Base-by-base conservation (phyloP, 352 stramenopile species). In the Globisporangium lucens region DNA sequence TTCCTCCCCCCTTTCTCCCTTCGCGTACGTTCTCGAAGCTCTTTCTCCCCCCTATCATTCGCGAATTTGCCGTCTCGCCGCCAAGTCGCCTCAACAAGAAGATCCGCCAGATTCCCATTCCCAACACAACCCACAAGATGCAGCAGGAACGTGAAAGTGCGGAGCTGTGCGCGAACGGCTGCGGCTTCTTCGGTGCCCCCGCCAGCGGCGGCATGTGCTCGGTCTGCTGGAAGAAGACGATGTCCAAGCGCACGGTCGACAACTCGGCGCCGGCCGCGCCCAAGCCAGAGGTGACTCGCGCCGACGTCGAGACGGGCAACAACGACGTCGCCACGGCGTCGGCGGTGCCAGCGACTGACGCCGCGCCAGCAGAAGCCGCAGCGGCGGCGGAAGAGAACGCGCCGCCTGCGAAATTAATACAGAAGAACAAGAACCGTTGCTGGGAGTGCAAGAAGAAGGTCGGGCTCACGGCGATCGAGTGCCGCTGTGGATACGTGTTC, bases 401-500 rank as follows among this genome's bases (percentile, higher is more conserved):
- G 0, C 58, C 72, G 12, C 66, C 75, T 4, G 75, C 76, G 22
- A 84, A 81, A 56, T 67, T 72, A 27, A 76, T 93, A 55, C 91
- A 97, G 79, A 97, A 93, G 76, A 97, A 97, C 77, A 89, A 91
- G 66, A 94, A 93, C 69, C 84, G 88, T 30, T 97, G 91, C 81
- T 97, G 88, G 80, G 83, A 93, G 65, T 97, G 91, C 82, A 94
- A 91, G 76, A 97, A 97, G 77, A 97, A 97, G 74, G 85, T 97
- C 22, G 89, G 91, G 0, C 77, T 97, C 6, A 96, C 89, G 24
- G 91, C 89, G 22, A 93, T 97, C 63, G 87, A 95, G 70, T 97
- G 91, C 73, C 85, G 87, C 55, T 97, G 91, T 65, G 88, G 88
- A 63, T 96, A 87, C 65, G 80, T 97, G 27, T 97, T 93, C 69